Base-by-base conservation (phyloP, 2,329 filamentous ascomycete species). In the Stachybotrys echinatus region DNA sequence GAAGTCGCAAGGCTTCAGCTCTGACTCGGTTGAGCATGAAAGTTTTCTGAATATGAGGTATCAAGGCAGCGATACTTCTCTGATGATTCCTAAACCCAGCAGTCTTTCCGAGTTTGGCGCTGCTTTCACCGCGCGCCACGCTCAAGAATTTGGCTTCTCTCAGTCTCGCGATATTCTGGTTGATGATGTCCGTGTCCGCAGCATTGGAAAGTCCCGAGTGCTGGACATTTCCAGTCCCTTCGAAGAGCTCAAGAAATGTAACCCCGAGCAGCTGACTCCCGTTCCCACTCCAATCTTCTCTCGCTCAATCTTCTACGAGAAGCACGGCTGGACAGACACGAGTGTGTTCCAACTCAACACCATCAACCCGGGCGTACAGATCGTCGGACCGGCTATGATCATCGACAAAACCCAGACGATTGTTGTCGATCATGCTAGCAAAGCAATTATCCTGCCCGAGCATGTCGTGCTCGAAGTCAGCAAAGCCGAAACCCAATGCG, bases 371-470 rank as follows among this genome's bases (percentile, higher is more conserved):
- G 61, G 61, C 1, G 53, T 54, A 0, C 54, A 58, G 3, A 57
- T 64, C 12, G 42, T 46, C 6, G 87, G 87, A 1, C 87, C 87
- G 2, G 85, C 85, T 0, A 85, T 89, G 59, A 77, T 90, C 48
- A 84, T 85, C 23, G 87, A 87, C 59, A 80, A 82, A 42, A 86
- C 83, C 0, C 87, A 91, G 63, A 91, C 87, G 0, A 88, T 92
- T 50, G 82, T 90, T 2, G 79, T 91, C 2, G 84, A 84, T 2
- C 66, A 63, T 1, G 54, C 57, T 0, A 62, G 61, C 40, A 62
- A 61, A 21, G 69, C 67, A 2, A 58, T 59, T 0, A 61, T 71
- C 2, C 58, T 70, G 0, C 58, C 59, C 0, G 62, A 63, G 47
- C 63, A 70, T 47, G 61, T 72, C 6, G 56, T 72, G 6, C 59